Percentiles rank a stretch among this genome's conserved stretches.
Evolutionary conservation across 2,329 filamentous ascomycete species (phyloP).

Genomic region (Penicillium crustosum): DNA sequence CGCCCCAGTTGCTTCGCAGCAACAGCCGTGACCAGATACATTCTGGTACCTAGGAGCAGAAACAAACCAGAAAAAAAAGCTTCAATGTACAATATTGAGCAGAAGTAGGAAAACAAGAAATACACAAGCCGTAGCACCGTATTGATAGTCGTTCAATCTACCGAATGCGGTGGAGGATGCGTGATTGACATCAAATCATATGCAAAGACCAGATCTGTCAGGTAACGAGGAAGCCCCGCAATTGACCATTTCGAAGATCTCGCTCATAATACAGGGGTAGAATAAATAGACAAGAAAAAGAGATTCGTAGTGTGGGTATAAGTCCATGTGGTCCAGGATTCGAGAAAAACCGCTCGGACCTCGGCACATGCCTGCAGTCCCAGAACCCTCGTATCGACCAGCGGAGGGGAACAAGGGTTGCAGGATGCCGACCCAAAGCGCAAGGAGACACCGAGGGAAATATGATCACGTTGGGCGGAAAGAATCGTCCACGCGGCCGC

Average conservation of each 20-base stretch:
- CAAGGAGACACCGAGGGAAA: neutral
- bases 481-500: conserved; percentile 54
- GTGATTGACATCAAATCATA: neutral
- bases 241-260: neutral
- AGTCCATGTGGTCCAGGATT: conserved; percentile 9
- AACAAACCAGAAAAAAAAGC: conserved; percentile 1
- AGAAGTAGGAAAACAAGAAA: neutral
- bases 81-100: conserved; percentile 11
- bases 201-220: neutral
- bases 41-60: conserved; percentile 10
- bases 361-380: conserved; percentile 15
- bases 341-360: conserved; percentile 9
- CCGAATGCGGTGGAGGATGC: neutral
- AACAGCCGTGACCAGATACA: conserved; percentile 15
- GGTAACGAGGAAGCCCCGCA: neutral
- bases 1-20: conserved; percentile 17
- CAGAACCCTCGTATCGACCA: conserved; percentile 5
- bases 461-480: conserved; percentile 30
- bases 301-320: conserved; percentile 16
- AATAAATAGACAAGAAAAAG: conserved; percentile 3
- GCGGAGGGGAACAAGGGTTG: neutral
- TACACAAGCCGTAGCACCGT: neutral
- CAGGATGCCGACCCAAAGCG: neutral
- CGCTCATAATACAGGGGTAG: neutral
- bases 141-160: neutral